Percentiles rank a stretch among this genome's conserved stretches.
phyloP scores from a whole-genome alignment of 129 eudicot genomes.

The Lonicera japonica region DNA sequence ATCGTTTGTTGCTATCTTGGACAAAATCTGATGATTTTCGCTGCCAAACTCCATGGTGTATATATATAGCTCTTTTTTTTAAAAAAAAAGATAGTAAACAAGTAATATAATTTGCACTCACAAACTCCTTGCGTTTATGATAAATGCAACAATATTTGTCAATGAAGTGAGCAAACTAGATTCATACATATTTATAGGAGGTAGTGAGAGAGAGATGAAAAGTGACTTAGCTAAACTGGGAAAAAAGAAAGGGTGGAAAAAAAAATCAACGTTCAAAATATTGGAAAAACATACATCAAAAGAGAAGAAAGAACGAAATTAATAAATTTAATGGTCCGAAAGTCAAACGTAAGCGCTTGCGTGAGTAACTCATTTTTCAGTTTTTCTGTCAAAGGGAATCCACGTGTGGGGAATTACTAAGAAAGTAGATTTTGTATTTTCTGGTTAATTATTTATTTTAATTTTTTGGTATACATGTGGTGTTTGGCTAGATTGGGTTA shows the following conservation, averaged over 20 bases:
- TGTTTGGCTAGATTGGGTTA: constrained; percentile 3
- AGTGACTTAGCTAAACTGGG: no score
- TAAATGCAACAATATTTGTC: background rate
- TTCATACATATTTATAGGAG: background rate
- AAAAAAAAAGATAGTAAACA: no score
- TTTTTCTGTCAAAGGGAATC: background rate
- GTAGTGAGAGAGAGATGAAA: no score
- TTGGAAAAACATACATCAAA: background rate
- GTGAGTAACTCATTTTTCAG: background rate
- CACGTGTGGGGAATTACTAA: background rate
- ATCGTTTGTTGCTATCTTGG: constrained; percentile 65
- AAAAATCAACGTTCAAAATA: constrained; percentile 26
- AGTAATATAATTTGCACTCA: no score
- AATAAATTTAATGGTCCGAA: background rate
- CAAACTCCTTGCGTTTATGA: background rate
- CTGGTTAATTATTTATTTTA: background rate
- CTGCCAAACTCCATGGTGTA: constrained; percentile 6
- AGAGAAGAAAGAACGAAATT: background rate
- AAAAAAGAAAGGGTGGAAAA: background rate
- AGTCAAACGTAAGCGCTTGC: constrained; percentile 20
- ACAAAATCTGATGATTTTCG: constrained; percentile 27
- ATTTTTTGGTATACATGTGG: background rate
- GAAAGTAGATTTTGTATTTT: background rate
- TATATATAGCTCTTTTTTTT: background rate
- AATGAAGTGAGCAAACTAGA: background rate